phyloP scores from a whole-genome alignment of 768 basidiomycete genomes.

The Boletus rubescentipes region DNA sequence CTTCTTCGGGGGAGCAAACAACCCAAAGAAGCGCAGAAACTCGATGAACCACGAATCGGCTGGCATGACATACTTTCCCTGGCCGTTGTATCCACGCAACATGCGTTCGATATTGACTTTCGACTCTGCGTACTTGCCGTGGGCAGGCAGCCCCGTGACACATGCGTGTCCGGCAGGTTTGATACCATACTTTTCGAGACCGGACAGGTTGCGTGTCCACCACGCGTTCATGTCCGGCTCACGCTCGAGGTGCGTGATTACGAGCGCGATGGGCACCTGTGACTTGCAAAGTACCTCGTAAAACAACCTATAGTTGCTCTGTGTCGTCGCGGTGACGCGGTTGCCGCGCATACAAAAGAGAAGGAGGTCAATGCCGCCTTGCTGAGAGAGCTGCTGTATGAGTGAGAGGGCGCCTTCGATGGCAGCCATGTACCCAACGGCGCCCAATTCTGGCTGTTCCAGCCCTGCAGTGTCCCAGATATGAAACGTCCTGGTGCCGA shows the following conservation, averaged over 20 bases:
- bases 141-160: conserved; percentile 26
- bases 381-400: conserved; percentile 30
- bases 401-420: conserved; percentile 31
- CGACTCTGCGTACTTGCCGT: conserved; percentile 22
- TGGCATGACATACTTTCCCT: conserved; percentile 23
- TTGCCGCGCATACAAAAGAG: conserved; percentile 41
- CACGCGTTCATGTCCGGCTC: conserved; percentile 33
- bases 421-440: conserved; percentile 23
- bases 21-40: conserved; percentile 19
- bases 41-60: conserved; percentile 24
- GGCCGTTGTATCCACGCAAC: conserved; percentile 14
- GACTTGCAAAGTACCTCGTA: conserved; percentile 38
- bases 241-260: conserved; percentile 40
- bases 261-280: conserved; percentile 28
- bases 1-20: conserved; percentile 16
- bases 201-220: conserved; percentile 29
- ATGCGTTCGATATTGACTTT: conserved; percentile 12
- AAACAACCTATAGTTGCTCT: conserved; percentile 40
- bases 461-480: conserved; percentile 36
- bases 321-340: conserved; percentile 33
- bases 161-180: conserved; percentile 30
- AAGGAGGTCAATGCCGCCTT: conserved; percentile 40
- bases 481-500: conserved; percentile 13
- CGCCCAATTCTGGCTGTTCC: conserved; percentile 25
- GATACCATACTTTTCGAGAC: conserved; percentile 24